Evolutionary conservation across 2,329 filamentous ascomycete genomes (phyloP).

Genomic region (Neonectria punicea): DNA sequence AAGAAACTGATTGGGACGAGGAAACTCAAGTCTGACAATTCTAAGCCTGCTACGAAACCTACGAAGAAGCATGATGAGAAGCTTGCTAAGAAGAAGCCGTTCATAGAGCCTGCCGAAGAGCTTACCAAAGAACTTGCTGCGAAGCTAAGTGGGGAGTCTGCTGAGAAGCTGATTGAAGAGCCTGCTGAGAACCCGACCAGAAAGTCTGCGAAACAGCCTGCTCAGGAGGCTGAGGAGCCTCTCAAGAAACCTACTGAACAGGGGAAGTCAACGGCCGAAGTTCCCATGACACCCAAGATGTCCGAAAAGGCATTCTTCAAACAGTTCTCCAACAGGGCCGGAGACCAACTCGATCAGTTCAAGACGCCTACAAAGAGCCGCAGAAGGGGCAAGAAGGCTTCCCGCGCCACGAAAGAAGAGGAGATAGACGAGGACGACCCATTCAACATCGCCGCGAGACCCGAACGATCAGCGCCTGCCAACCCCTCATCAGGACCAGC

Average conservation of each 20-base stretch:
- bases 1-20: neutral
- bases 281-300: neutral
- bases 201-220: neutral
- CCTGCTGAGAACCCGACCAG: too few relatives aligned
- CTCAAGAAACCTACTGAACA: neutral
- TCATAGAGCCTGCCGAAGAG: neutral
- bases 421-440: slow-evolving; percentile 11
- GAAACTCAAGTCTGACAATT: neutral
- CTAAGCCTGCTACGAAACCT: neutral
- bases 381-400: neutral
- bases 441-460: slow-evolving; percentile 3
- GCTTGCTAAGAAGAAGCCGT: neutral
- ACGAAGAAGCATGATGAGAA: neutral
- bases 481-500: neutral
- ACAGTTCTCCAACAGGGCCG: slow-evolving; percentile 15
- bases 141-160: neutral
- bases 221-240: neutral
- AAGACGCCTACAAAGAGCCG: slow-evolving; percentile 8
- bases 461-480: neutral
- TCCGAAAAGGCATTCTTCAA: slow-evolving; percentile 17
- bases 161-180: neutral
- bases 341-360: slow-evolving; percentile 18
- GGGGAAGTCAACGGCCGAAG: neutral
- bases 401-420: neutral
- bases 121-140: neutral